Base-by-base conservation (phyloP, 2,329 filamentous ascomycete genomes). In the Helotiales sp. region DNA sequence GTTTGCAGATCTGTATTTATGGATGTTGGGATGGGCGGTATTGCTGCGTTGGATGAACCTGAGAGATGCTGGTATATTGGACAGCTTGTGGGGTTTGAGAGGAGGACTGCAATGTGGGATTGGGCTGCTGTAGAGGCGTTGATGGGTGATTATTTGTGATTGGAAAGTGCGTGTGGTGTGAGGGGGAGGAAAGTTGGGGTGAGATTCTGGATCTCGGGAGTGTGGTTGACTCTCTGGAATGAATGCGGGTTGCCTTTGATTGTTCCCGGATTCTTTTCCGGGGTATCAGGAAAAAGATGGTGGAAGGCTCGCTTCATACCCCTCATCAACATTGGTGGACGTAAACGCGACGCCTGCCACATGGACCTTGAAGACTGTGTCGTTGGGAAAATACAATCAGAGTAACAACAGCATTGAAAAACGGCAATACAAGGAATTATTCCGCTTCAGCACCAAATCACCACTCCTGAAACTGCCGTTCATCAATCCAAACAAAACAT, bases 1-100 rank as follows among this genome's bases (percentile, higher is more conserved):
- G 1, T 22, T 40, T 54, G 57, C 32, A 1, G 54, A 45, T 32
- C 6, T 43, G 43, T 50, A 63, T n/a, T 13, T 63, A 26, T 66
- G 64, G 64, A 45, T 62, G n/a, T 28, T 66, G 13, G n/a, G 7
- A n/a, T 66, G 3, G 64, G 60, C 28, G 60, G 64, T 0, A 66
- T 66, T 28, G 64, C 60, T 8, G 50, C 64, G 1, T 22, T 60
- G 22, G 64, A 55, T 54, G 63, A 66, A 37, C 60, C 32, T 15
- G 64, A 66, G 22, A 63, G 64, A 26, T 13, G 17, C 2, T 66
- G 60, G 60, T 66, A 50, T 59, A 54, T 52, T n/a, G 52, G 32
- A 2, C 43, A 63, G 30, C 45, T 66, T n/a, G 34, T 26, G 17
- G 37, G 3, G 2, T 10, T 54, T 20, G n/a, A 15, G 8, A 60